Evolutionary conservation across 371 early-diverging fungal genomes (phyloP).

Genomic region (Agmasoma carcini): DNA sequence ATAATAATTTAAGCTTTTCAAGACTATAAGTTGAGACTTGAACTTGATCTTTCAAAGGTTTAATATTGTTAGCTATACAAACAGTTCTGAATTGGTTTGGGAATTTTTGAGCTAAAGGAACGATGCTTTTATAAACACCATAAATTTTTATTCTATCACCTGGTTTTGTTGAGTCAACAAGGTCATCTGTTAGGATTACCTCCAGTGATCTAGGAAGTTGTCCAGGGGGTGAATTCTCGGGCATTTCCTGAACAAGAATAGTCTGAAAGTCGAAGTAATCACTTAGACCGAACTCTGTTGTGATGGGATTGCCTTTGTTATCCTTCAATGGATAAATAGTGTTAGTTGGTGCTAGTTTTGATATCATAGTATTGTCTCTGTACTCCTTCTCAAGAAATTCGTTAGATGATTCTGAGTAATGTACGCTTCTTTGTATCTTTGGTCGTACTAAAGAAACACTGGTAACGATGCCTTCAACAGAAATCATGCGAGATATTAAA

Average conservation of each 20-base stretch:
- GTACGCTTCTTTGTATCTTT: constrained; percentile 77
- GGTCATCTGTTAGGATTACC: constrained; percentile 81
- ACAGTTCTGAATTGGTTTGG: constrained; percentile 59
- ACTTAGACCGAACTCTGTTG: constrained; percentile 80
- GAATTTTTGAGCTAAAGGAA: constrained; percentile 52
- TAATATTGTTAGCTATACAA: constrained; percentile 72
- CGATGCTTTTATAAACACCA: constrained; percentile 77
- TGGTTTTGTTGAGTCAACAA: constrained; percentile 86
- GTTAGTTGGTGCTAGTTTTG: constrained; percentile 60
- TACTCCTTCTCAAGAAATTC: constrained; percentile 72
- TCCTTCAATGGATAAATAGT: constrained; percentile 56
- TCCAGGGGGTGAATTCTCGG: constrained; percentile 90
- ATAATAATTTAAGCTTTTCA: constrained; percentile 63
- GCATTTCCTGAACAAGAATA: constrained; percentile 93
- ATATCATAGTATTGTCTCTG: constrained; percentile 62
- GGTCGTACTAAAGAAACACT: constrained; percentile 86
- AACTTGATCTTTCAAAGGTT: constrained; percentile 56
- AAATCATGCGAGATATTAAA: constrained; percentile 71
- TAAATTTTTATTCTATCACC: constrained; percentile 88
- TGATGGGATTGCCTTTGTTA: constrained; percentile 70
- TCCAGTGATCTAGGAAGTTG: constrained; percentile 86
- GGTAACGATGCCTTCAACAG: constrained; percentile 93
- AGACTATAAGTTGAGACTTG: constrained; percentile 63
- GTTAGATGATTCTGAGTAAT: constrained; percentile 69
- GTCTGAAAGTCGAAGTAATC: constrained; percentile 84